Evolutionary conservation across 2,329 filamentous ascomycete genomes (phyloP).

Genomic region (Aspergillus sp.): DNA sequence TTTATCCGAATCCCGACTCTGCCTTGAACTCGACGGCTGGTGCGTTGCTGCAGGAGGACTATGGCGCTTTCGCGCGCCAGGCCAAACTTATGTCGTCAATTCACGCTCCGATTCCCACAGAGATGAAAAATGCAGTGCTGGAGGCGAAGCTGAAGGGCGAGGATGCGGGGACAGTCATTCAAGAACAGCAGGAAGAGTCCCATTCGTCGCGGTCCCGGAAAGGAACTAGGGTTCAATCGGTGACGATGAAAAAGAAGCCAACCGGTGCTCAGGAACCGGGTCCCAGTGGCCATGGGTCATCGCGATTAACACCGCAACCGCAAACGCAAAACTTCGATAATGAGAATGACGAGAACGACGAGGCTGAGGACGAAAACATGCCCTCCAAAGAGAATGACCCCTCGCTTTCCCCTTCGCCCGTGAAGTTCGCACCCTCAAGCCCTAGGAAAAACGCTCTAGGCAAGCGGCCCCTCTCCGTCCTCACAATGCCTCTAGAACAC

Average conservation of each 20-base stretch:
- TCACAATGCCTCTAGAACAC: constrained; percentile 27
- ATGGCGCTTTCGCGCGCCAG: constrained; percentile 48
- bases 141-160: constrained; percentile 50
- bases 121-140: constrained; percentile 37
- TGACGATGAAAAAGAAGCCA: constrained; percentile 28
- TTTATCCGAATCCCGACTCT: constrained; percentile 57
- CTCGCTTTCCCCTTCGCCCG: constrained; percentile 31
- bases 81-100: constrained; percentile 56
- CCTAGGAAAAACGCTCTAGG: constrained; percentile 28
- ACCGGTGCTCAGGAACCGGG: constrained; percentile 5
- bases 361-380: constrained; percentile 20
- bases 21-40: constrained; percentile 56
- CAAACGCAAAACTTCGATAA: neutral
- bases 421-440: constrained; percentile 28
- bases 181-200: constrained; percentile 17
- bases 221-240: constrained; percentile 10
- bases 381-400: constrained; percentile 43
- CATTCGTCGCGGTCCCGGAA: constrained; percentile 10
- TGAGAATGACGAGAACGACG: constrained; percentile 7
- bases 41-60: constrained; percentile 51
- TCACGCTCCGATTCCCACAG: constrained; percentile 47
- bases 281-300: constrained; percentile 7
- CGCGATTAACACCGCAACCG: constrained; percentile 2
- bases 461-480: constrained; percentile 39
- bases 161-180: constrained; percentile 28